Percentiles rank a stretch among this genome's conserved stretches.
Conservation (phyloP, 164 flowering plant genomes). For the Berberis thunbergii region DNA sequence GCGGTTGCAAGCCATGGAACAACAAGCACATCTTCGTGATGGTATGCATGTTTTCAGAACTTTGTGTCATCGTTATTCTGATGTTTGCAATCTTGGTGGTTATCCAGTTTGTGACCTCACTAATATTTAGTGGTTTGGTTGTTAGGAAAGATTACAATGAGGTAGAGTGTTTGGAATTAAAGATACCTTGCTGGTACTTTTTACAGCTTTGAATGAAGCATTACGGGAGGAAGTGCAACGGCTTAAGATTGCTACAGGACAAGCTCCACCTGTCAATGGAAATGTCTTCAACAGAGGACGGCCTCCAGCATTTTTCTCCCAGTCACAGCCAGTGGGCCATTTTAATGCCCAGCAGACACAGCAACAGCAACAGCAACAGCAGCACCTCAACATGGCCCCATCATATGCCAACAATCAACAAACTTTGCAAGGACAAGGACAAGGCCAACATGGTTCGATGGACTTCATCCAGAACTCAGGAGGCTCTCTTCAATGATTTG, state of each 20-base stretch:
- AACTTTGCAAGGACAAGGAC: conserved; percentile 16
- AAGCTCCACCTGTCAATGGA: conserved; percentile 36
- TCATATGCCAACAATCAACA: conserved; percentile 28
- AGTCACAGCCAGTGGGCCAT: conserved; percentile 26
- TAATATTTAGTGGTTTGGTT: no score
- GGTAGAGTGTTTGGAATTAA: not conserved
- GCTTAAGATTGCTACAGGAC: conserved; percentile 66
- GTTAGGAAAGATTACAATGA: not conserved
- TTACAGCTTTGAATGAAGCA: conserved; percentile 50
- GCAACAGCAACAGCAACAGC: conserved; percentile 19
- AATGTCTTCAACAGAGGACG: conserved; percentile 38
- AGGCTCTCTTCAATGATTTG: not conserved
- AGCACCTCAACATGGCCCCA: conserved; percentile 24
- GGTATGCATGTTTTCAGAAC: conserved; percentile 36
- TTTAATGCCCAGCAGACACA: conserved; percentile 36
- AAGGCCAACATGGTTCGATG: conserved; percentile 37
- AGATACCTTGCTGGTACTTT: not conserved
- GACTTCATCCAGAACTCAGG: conserved; percentile 40
- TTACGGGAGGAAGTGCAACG: conserved; percentile 74
- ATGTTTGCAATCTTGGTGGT: no score
- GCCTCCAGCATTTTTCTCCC: conserved; percentile 38
- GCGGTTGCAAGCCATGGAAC: conserved; percentile 88
- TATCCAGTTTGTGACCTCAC: no score
- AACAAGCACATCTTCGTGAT: conserved; percentile 91
- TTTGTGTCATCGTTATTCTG: not conserved